Base-by-base conservation (phyloP, 768 basidiomycete genomes). In the Leccinellum albellum region DNA sequence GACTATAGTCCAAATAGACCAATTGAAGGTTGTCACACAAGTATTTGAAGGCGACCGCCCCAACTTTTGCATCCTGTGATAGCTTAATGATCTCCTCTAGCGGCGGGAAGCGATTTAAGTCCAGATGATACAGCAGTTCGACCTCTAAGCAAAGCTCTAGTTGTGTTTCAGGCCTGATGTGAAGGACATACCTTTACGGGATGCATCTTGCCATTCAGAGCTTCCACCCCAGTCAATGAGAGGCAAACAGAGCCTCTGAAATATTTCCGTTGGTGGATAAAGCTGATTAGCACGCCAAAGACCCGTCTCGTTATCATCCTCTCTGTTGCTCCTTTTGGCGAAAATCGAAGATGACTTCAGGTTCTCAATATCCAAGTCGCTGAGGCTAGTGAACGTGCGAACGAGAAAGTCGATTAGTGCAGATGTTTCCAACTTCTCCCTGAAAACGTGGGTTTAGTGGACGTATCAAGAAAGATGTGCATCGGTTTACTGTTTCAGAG, bases 141-240 rank as follows among this genome's bases (percentile, higher is more conserved):
- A 28, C 51, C 23, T 33, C 21, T 23, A 33, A 23, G 14, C 4
- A 5, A 15, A 12, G 10, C 4, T 2, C 31, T 14, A 50, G 49
- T 8, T 9, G 13, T 10, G n/a, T 33, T 23, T 14, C 5, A 21
- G 12, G 9, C 8, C 14, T 31, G 32, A 23, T 8, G 10, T 10
- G 3, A 17, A n/a, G 8, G 14, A 15, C n/a, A 2, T 23, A 50
- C 49, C 49, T 33, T 23, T n/a, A 8, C 21, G 14, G 1, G 32
- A 24, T 23, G 14, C 1, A 4, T 50, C 32, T 13, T 9, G 17
- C 95, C 95, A 98, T 69, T 87, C 89, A 1, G 71, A 73, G 50
- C 82, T 74, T 23, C 74, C 75, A 1, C 86, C 85, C 94, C 94
- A 97, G 60, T 93, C 91, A 35, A 98, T 78, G 4, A 96, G 66